Conservation (phyloP, 2,329 filamentous ascomycete genomes). For the Fusarium agapanthi region DNA sequence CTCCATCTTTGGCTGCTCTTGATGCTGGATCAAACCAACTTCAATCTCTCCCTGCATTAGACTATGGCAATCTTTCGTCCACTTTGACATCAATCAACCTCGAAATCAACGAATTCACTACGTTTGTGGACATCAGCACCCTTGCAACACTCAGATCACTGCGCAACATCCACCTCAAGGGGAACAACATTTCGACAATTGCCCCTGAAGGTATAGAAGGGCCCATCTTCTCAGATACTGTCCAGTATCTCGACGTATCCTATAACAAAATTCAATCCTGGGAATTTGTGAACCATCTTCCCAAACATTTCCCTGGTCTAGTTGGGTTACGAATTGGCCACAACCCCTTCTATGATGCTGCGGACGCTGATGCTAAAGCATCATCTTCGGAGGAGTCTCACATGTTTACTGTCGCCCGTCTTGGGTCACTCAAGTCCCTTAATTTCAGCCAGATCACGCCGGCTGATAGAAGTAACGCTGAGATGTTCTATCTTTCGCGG, state of each 20-base stretch:
- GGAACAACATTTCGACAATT: slow-evolving; percentile 71
- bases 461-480: slow-evolving; percentile 84
- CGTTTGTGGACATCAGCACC: slow-evolving; percentile 64
- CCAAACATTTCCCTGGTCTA: slow-evolving; percentile 75
- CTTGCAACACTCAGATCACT: slow-evolving; percentile 62
- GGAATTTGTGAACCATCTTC: slow-evolving; percentile 76
- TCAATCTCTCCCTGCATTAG: slow-evolving; percentile 55
- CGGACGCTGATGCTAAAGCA: slow-evolving; percentile 52
- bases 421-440: slow-evolving; percentile 72
- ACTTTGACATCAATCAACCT: slow-evolving; percentile 72
- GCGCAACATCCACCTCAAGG: slow-evolving; percentile 75
- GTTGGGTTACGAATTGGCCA: slow-evolving; percentile 80
- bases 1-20: slow-evolving; percentile 60
- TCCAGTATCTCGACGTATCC: slow-evolving; percentile 77
- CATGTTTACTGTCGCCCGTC: slow-evolving; percentile 85
- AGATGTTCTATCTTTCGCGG: slow-evolving; percentile 90
- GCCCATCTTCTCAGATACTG: slow-evolving; percentile 60
- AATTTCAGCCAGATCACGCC: slow-evolving; percentile 77
- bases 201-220: slow-evolving; percentile 35
- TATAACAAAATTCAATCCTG: slow-evolving; percentile 76
- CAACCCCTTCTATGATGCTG: slow-evolving; percentile 80
- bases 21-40: slow-evolving; percentile 68
- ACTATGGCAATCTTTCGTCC: slow-evolving; percentile 52
- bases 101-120: slow-evolving; percentile 75
- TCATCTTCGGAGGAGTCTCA: slow-evolving; percentile 79